A percentile compares a stretch with the other conserved stretches of the same genome.
phyloP scores from a whole-genome alignment of 768 basidiomycete species.

The Candolleomyces efflorescens region DNA sequence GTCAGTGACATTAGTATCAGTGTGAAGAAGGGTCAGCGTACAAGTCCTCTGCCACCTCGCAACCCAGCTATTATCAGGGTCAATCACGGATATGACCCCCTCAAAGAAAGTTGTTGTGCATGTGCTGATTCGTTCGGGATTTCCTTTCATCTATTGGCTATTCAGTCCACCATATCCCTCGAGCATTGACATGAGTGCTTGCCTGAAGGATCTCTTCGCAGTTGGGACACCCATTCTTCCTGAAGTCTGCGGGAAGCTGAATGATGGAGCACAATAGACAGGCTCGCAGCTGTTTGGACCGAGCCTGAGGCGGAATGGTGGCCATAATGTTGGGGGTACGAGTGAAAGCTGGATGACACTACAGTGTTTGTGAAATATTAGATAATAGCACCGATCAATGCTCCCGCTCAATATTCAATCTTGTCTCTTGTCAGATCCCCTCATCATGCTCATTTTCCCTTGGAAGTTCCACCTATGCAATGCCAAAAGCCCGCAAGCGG shows the following conservation, averaged over 20 bases:
- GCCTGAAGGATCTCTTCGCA: constrained; percentile 96
- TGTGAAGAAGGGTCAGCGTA: constrained; percentile 23
- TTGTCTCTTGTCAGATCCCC: no score
- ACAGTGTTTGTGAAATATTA: no score
- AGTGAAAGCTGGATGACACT: no score
- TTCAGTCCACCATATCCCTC: not conserved
- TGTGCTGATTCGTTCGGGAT: constrained; percentile 71
- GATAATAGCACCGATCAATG: no score
- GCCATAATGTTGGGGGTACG: constrained; percentile 17
- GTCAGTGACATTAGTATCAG: constrained; percentile 4
- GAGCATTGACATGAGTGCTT: constrained; percentile 13
- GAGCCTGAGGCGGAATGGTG: constrained; percentile 52
- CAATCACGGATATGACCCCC: constrained; percentile 83
- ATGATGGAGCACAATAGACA: constrained; percentile 94
- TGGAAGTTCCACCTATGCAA: constrained; percentile 6
- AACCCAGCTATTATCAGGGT: constrained; percentile 91
- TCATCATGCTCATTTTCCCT: not conserved
- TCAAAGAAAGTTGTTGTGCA: constrained; percentile 95
- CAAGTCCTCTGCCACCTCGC: constrained; percentile 94
- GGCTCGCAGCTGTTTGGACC: constrained; percentile 76
- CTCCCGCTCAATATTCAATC: no score
- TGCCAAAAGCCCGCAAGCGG: constrained; percentile 35
- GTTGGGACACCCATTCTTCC: constrained; percentile 88
- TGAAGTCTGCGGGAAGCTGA: constrained; percentile 79
- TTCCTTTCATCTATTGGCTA: constrained; percentile 73